phyloP scores from a whole-genome alignment of 768 basidiomycete genomes.

The Leccinum aurantiacum region DNA sequence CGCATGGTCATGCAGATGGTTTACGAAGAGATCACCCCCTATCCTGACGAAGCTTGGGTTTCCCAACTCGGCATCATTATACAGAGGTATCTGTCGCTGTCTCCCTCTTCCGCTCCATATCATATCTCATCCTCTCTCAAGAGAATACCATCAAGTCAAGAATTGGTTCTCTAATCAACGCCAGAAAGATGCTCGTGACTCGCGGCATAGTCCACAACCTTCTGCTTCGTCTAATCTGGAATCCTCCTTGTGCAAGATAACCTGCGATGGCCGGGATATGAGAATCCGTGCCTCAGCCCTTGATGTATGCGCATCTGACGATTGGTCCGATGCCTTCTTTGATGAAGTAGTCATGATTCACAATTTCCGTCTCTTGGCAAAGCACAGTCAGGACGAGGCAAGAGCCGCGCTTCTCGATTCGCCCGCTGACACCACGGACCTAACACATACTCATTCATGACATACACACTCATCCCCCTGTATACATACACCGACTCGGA shows the following conservation, averaged over 20 bases:
- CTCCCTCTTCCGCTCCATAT: not conserved
- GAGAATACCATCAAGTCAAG: slow-evolving; percentile 60
- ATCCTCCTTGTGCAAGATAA: slow-evolving; percentile 35
- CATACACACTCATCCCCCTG: slow-evolving; percentile 25
- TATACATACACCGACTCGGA: slow-evolving; percentile 28
- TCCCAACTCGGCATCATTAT: slow-evolving; percentile 57
- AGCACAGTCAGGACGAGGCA: slow-evolving; percentile 38
- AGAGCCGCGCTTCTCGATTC: slow-evolving; percentile 28
- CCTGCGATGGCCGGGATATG: slow-evolving; percentile 40
- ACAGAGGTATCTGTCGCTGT: slow-evolving; percentile 41
- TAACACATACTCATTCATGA: slow-evolving; percentile 25
- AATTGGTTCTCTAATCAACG: slow-evolving; percentile 71
- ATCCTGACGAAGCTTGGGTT: slow-evolving; percentile 63
- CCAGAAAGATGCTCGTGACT: slow-evolving; percentile 44
- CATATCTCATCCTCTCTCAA: slow-evolving; percentile 24
- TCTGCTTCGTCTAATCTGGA: slow-evolving; percentile 34
- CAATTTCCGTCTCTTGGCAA: slow-evolving; percentile 44
- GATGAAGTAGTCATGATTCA: slow-evolving; percentile 62
- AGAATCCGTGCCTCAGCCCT: slow-evolving; percentile 51
- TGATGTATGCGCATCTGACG: slow-evolving; percentile 40
- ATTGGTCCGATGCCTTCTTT: slow-evolving; percentile 63
- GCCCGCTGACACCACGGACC: slow-evolving; percentile 26
- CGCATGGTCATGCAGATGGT: slow-evolving; percentile 61
- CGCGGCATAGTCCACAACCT: slow-evolving; percentile 36
- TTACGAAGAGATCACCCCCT: slow-evolving; percentile 64